Base-by-base conservation (phyloP, 2,329 filamentous ascomycete species). In the Paecilomyces sp. region DNA sequence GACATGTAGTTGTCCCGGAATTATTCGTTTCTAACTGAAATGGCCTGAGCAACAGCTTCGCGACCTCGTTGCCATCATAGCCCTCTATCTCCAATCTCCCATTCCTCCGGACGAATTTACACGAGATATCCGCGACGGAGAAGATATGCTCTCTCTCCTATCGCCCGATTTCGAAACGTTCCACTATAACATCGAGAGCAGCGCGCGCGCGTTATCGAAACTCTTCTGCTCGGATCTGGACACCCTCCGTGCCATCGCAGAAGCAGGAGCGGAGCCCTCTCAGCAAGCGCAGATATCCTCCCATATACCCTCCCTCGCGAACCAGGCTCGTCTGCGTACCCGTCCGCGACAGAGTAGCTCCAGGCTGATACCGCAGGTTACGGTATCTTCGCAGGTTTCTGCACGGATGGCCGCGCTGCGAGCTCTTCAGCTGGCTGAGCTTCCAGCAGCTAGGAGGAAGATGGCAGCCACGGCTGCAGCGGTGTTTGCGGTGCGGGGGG, bases 51-150 rank as follows among this genome's bases (percentile, higher is more conserved):
- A 34, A 61, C 56, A 77, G 75, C 68, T 67, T 58, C 73, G 70
- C 31, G 71, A 75, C 55, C 68, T 67, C 11, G 63, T 74, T 22
- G 67, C 70, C 33, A 65, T 76, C n/a, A 70, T 75, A 56, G 65
- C 70, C 1, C 63, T 77, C n/a, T 77, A 74, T 53, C 66, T 77
- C 6, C 70, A 75, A 18, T 69, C 71, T 2, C 62, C 68, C 8
- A 59, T 65, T 15, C 50, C 60, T 28, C 63, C 64, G 25, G 63
- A 69, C 51, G 65, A 68, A 30, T 54, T 59, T 13, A 63, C 69
- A 12, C 56, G 61, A 58, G 63, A 68, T 33, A 51, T 57, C 22
- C 56, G 57, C 24, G 33, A 54, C 54, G 51, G 30, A 55, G 66
- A 68, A 25, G 64, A 72, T 31, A 63, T 65, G 8, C 64, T 71